These are phyloP conservation scores for Toxoplasma gondii DNA, from an alignment of 169 alveolate genomes.

Conservation along the genomic window DNA sequence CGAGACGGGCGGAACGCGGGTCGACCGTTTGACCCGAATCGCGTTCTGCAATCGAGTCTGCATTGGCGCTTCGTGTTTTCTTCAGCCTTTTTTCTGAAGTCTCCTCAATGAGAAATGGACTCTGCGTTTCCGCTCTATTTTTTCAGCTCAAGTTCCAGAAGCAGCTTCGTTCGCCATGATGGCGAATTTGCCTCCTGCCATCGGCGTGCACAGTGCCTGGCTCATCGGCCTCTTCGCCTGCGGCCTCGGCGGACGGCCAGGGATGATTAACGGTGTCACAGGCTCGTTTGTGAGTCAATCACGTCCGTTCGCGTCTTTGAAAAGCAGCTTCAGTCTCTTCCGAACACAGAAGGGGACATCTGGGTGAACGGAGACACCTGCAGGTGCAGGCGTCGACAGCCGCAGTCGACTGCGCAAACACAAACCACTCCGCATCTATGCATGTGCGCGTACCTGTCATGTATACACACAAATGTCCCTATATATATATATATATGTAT, in stretches of 20 bases:
- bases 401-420: background rate
- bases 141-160: slow-evolving; percentile 74
- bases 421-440: background rate
- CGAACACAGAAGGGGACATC: too few relatives aligned
- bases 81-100: too few relatives aligned
- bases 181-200: slow-evolving; percentile 82
- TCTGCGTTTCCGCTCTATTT: too few relatives aligned
- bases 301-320: background rate
- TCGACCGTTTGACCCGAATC: too few relatives aligned
- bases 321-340: background rate
- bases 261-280: slow-evolving; percentile 80
- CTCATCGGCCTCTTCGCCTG: slow-evolving; percentile 80
- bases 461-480: too few relatives aligned
- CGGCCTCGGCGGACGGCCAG: slow-evolving; percentile 83
- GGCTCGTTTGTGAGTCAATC: slow-evolving; percentile 65
- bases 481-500: background rate
- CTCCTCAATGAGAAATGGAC: too few relatives aligned
- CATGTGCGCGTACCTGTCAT: too few relatives aligned
- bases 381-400: too few relatives aligned
- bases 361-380: too few relatives aligned
- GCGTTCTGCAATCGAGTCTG: too few relatives aligned
- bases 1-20: too few relatives aligned
- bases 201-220: slow-evolving; percentile 84
- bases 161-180: slow-evolving; percentile 81
- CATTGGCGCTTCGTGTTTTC: too few relatives aligned